Base-by-base conservation (phyloP, 257 asterid genomes). In the Sherardia arvensis region DNA sequence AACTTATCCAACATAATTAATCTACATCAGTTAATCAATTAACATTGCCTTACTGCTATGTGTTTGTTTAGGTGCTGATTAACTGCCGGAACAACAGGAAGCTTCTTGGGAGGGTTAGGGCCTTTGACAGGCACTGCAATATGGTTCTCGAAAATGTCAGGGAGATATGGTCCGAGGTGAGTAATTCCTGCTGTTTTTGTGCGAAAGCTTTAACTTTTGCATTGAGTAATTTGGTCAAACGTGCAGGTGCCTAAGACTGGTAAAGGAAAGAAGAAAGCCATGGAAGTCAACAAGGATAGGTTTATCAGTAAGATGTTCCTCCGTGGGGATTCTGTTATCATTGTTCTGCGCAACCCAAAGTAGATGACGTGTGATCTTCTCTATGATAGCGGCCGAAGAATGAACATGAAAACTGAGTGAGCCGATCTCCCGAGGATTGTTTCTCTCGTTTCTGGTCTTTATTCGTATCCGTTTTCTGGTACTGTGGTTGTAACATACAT, bases 91-190 rank as follows among this genome's bases (percentile, higher is more conserved):
- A 89, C 71, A 89, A 86, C 83, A 81, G 82, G 68, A 89, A 89
- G 77, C 97, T 89, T 68, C 84, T 89, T 70, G 97, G 95, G 45
- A 91, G 87, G 30, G 96, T 87, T 53, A 83, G 91, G 70, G 96
- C 96, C 40, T 88, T 85, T 77, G 96, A 88, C 66, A 85, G 97
- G 61, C 97, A 90, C 72, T 90, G 97, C 78, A 90, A 90, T 71
- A 90, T 90, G 97, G 97, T 90, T 74, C 85, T 90, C 60, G 97
- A 90, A 71, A 90, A 90, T 73, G 94, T 90, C 62, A 64, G 91
- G 51, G 97, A 90, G 74, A 83, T 90, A 87, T 87, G 97, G 97
- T 87, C 97, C 12, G 97, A 90, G 95, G 95, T 86, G 71, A 40
- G 29, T 26, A 2, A 38, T 4, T n/a, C 26, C 7, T 25, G 28